Evolutionary conservation across 306 rosid genomes (phyloP), one percentile per base, ranked within the genome.

Genomic region (Dryas alaskensis): DNA sequence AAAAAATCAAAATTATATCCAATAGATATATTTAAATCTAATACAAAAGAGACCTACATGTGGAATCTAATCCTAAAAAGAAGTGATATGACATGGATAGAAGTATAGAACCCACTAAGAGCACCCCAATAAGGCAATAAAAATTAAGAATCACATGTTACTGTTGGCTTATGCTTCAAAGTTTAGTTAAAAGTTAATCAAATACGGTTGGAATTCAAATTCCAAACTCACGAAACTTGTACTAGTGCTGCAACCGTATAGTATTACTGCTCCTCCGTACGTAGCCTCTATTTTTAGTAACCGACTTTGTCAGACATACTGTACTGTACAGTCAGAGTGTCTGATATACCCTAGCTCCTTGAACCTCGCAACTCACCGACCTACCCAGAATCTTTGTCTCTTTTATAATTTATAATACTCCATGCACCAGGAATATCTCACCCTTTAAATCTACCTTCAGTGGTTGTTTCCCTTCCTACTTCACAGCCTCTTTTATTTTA

Each of bases 231-330:
- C 37, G 37, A 31, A 31, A 31, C 37, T 1, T 31, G 2, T 31
- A 31, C 3, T 31, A 31, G 37, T 31, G 37, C 37, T 31, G 37
- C 2, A 31, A 31, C 37, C 37, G 37, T 31, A 31, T 31, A 31
- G 37, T 31, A 31, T 31, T 31, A 31, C 37, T 31, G 37, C 37
- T 31, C 37, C 37, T 31, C 3, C 37, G 37, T 31, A 31, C 37
- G 37, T 31, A 31, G 37, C 37, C 37, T 31, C 59, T 8, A 3
- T 3, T 8, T 57, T 19, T 57, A 0, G 57, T 51, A 60, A 69
- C 86, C 82, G 82, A 63, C 77, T 37, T 4, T 58, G 44, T 73
- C 48, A 73, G 80, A 66, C 68, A 48, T 22, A 22, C 22, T 22
- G 22, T 22, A 22, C 22, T 22, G 22, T 22, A 22, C 22, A 22